Evolutionary conservation across 148 eudicot genomes (phyloP).

Genomic region (Polygonum maritimum): DNA sequence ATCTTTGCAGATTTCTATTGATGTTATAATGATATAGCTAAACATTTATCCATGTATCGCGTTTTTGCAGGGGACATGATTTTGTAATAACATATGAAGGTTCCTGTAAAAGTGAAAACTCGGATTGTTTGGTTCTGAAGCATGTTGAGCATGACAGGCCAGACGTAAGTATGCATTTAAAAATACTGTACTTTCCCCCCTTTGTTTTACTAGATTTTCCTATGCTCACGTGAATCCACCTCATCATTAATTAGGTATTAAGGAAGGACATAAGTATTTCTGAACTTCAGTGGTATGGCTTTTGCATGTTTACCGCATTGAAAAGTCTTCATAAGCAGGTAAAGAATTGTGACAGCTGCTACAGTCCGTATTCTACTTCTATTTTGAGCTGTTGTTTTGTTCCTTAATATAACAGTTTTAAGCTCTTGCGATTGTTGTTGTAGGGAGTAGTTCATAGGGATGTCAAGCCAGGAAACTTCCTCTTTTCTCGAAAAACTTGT

Average conservation of each 20-base stretch:
- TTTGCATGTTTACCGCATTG: conserved; percentile 89
- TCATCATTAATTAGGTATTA: conserved; percentile 34
- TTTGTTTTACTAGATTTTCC: conserved; percentile 1
- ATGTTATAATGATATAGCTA: neutral
- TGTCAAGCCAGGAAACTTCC: conserved; percentile 94
- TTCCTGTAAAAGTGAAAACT: conserved; percentile 53
- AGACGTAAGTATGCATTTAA: conserved; percentile 42
- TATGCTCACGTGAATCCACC: conserved; percentile 4
- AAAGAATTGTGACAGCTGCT: conserved; percentile 1
- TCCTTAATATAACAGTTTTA: neutral
- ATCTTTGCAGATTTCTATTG: neutral
- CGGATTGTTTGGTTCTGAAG: conserved; percentile 83
- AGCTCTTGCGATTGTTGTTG: conserved; percentile 1
- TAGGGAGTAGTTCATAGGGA: conserved; percentile 96
- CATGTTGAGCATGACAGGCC: conserved; percentile 90
- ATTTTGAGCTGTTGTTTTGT: neutral
- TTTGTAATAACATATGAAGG: conserved; percentile 68
- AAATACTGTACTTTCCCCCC: neutral
- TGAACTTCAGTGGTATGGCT: conserved; percentile 87
- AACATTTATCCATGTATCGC: conserved; percentile 2
- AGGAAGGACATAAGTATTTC: conserved; percentile 54
- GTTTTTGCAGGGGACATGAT: conserved; percentile 65
- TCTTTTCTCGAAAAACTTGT: conserved; percentile 52
- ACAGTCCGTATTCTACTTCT: neutral
- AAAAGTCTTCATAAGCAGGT: conserved; percentile 89